Evolutionary conservation across 371 early-diverging fungal genomes (phyloP), one percentile per base, ranked within the genome.

Genomic region (Astathelohania contejeani): DNA sequence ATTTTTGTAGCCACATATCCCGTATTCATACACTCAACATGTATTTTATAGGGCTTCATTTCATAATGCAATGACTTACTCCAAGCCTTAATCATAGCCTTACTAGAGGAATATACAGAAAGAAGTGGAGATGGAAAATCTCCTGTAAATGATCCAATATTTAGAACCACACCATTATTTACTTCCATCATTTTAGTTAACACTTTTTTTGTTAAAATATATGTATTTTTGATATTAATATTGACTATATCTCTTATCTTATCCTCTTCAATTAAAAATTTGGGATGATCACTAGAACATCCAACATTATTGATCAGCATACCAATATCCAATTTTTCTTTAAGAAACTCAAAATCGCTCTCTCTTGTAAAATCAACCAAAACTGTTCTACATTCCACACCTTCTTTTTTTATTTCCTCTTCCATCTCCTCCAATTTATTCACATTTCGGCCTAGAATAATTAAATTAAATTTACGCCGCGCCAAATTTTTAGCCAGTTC

Each of bases 401-500:
- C 79, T 63, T 78, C 74, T 58, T 74, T 26, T 9, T 67, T 53
- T 75, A 83, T 81, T 65, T 28, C 84, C 19, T 76, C 72, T 9
- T 81, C 81, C 50, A 88, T 74, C 19, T 68, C 74, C 40, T 85
- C 80, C 53, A 95, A 78, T 72, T 91, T 91, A 38, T 79, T 77
- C 62, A 74, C 67, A 40, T 83, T 86, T 55, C 92, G 83, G 37
- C 88, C 84, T 29, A 91, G 77, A 32, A 95, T 76, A 23, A 90
- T 68, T 16, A 92, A 58, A 65, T 91, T 91, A 76, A 86, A 80
- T 68, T 80, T 79, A 27, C 78, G 78, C 51, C 80, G 73, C 45
- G 91, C 90, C 29, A 92, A 76, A 71, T 88, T 87, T 48, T 76
- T 66, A 18, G 91, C 89, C 56, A 90, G 85, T 62, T 85, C 90